phyloP scores from a whole-genome alignment of 371 early-diverging fungal genomes.

The Lichtheimia ornata region DNA sequence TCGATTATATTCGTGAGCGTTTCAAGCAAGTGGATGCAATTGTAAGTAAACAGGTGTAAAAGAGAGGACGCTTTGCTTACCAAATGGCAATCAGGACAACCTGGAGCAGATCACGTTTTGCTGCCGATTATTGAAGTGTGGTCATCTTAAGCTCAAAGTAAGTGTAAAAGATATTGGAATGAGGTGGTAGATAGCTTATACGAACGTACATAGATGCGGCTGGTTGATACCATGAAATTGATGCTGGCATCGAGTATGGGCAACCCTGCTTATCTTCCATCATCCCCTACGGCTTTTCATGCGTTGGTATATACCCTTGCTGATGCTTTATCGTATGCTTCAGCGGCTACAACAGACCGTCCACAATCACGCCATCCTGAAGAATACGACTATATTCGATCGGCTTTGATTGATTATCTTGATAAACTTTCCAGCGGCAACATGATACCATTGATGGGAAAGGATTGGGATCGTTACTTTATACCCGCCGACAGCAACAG shows the following conservation, averaged over 20 bases:
- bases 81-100: conserved; percentile 34
- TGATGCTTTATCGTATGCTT: conserved; percentile 29
- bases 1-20: conserved; percentile 44
- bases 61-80: not conserved
- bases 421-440: conserved; percentile 32
- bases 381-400: conserved; percentile 17
- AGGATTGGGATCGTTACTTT: conserved; percentile 26
- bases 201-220: conserved; percentile 25
- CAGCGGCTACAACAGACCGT: conserved; percentile 4
- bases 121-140: conserved; percentile 33
- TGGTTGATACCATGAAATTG: conserved; percentile 27
- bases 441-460: conserved; percentile 28
- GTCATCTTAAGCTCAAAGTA: conserved; percentile 38
- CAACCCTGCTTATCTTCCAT: conserved; percentile 36
- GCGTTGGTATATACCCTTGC: conserved; percentile 44
- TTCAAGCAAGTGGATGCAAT: conserved; percentile 33
- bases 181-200: not conserved
- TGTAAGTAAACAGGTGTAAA: conserved; percentile 22
- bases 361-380: conserved; percentile 14
- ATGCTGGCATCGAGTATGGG: conserved; percentile 26
- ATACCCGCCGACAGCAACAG: not conserved
- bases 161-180: no score
- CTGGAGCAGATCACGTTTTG: conserved; percentile 47
- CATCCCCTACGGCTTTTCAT: conserved; percentile 40
- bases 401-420: conserved; percentile 26